Conservation (phyloP, 2,329 filamentous ascomycete genomes). For the Fusarium neocosmosporiellum region DNA sequence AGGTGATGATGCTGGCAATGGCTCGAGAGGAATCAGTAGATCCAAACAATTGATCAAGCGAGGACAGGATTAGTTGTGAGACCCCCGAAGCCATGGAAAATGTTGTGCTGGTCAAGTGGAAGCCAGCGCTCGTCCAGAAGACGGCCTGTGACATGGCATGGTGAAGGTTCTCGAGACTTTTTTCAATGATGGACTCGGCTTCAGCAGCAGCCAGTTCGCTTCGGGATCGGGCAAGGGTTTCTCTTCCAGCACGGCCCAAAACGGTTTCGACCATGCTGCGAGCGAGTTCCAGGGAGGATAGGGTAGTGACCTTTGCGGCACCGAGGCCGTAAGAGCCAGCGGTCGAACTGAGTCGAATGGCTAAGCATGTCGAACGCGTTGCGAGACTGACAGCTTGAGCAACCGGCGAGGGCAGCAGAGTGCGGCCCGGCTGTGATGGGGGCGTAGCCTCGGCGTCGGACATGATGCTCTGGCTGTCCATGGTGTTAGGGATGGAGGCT, state of each 20-base stretch:
- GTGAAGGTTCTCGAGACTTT: slow-evolving; percentile 67
- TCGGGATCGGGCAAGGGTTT: slow-evolving; percentile 57
- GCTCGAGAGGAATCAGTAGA: slow-evolving; percentile 77
- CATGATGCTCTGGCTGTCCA: slow-evolving; percentile 33
- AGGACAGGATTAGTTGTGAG: slow-evolving; percentile 67
- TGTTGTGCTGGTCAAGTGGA: slow-evolving; percentile 67
- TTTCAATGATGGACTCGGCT: slow-evolving; percentile 67
- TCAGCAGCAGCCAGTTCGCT: slow-evolving; percentile 62
- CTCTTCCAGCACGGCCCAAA: slow-evolving; percentile 63
- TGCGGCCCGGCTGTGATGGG: slow-evolving; percentile 48
- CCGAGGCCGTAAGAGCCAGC: slow-evolving; percentile 64
- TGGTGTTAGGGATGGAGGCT: slow-evolving; percentile 22
- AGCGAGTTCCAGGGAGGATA: slow-evolving; percentile 68
- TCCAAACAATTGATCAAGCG: slow-evolving; percentile 73
- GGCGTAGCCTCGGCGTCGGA: slow-evolving; percentile 27
- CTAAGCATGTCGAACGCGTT: slow-evolving; percentile 68
- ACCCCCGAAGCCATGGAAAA: slow-evolving; percentile 65
- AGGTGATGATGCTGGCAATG: slow-evolving; percentile 73
- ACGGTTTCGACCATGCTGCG: slow-evolving; percentile 66
- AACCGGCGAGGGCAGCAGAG: slow-evolving; percentile 67
- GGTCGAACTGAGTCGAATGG: slow-evolving; percentile 64
- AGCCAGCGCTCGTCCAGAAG: slow-evolving; percentile 71
- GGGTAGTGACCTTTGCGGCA: slow-evolving; percentile 65
- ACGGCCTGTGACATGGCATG: slow-evolving; percentile 67
- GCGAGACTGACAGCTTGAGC: slow-evolving; percentile 70